Conservation (phyloP, 1,139 yeast species). For the Zygosaccharomyces sapae region DNA sequence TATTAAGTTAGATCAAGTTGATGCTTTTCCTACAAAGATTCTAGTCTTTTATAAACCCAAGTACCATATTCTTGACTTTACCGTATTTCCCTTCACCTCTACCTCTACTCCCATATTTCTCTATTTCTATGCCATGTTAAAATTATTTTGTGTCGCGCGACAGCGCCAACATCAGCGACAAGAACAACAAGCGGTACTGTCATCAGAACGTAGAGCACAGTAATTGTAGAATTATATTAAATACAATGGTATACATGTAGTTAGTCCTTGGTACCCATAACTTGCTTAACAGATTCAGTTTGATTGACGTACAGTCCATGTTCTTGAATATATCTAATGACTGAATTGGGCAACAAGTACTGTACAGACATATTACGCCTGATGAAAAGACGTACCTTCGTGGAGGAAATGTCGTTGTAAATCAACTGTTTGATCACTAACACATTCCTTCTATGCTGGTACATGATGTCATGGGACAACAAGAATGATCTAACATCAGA, state of each 20-base stretch:
- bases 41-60: too few species aligned
- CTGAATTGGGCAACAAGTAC: constrained; percentile 88
- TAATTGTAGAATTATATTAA: too few species aligned
- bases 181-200: too few species aligned
- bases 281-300: constrained; percentile 91
- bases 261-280: constrained; percentile 49
- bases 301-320: constrained; percentile 80
- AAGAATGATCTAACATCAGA: constrained; percentile 90
- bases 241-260: too few species aligned
- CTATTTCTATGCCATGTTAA: constrained; percentile 1
- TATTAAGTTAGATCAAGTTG: too few species aligned
- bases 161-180: constrained; percentile 1
- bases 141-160: constrained; percentile 6
- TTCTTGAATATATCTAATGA: constrained; percentile 90
- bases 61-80: too few species aligned
- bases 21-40: too few species aligned
- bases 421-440: constrained; percentile 92
- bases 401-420: constrained; percentile 91
- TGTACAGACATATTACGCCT: constrained; percentile 97
- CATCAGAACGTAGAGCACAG: too few species aligned
- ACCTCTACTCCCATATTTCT: too few species aligned
- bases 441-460: constrained; percentile 90
- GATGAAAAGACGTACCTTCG: constrained; percentile 86
- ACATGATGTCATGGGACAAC: constrained; percentile 92
- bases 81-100: neutral